phyloP scores from a whole-genome alignment of 306 rosid species.

The Abrus precatorius region DNA sequence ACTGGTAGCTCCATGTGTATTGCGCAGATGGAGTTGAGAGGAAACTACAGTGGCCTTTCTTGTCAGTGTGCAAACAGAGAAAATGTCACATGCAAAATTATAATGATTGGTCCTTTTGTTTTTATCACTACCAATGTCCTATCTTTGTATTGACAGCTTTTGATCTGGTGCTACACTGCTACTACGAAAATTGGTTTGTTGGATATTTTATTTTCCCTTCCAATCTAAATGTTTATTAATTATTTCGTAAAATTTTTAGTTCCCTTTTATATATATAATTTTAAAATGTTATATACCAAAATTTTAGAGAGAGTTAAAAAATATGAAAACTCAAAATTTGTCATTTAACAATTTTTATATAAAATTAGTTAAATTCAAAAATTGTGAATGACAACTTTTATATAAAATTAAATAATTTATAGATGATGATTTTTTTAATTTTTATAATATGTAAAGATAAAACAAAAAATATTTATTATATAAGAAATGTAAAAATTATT shows the following conservation, averaged over 20 bases:
- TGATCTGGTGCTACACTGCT: constrained; percentile 6
- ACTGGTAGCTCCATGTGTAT: constrained; percentile 40
- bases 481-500: background rate
- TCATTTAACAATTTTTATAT: background rate
- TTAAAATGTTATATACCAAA: no score
- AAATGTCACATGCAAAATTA: constrained; percentile 57
- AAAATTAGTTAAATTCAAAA: no score
- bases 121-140: constrained; percentile 47
- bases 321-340: no score
- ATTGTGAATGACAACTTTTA: no score
- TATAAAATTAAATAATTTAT: no score
- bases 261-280: no score
- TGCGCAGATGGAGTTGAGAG: constrained; percentile 39
- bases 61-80: constrained; percentile 51
- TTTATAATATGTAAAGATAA: background rate
- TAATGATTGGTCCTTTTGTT: constrained; percentile 51
- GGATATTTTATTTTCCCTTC: background rate
- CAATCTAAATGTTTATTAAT: background rate
- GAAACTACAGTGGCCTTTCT: constrained; percentile 48
- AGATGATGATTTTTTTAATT: no score
- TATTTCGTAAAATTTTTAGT: background rate
- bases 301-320: no score
- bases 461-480: background rate
- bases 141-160: constrained; percentile 50
- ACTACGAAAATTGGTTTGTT: background rate